Conservation (phyloP, 164 flowering plant species). For the Liquidambar formosana region DNA sequence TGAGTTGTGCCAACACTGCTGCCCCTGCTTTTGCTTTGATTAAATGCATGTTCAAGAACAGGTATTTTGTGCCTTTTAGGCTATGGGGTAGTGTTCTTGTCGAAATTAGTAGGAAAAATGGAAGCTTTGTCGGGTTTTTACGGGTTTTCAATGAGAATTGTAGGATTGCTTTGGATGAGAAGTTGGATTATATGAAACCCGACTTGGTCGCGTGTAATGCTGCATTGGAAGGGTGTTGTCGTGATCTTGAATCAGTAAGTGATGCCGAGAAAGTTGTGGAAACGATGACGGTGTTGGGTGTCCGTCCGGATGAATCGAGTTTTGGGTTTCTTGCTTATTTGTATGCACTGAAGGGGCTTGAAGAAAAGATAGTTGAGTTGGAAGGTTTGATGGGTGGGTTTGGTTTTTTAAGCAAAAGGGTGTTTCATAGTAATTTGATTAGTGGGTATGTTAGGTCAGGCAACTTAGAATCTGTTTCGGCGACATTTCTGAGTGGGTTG, state of each 20-base stretch:
- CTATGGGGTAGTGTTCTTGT: conserved; percentile 69
- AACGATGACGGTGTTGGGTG: conserved; percentile 69
- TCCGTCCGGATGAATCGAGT: conserved; percentile 69
- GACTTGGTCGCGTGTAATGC: conserved; percentile 78
- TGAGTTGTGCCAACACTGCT: conserved; percentile 49
- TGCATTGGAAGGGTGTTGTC: conserved; percentile 82
- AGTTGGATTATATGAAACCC: conserved; percentile 72
- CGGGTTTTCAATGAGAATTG: conserved; percentile 70
- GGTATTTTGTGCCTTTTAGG: conserved; percentile 63
- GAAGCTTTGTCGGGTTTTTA: conserved; percentile 54
- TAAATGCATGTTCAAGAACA: conserved; percentile 75
- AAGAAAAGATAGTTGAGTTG: conserved; percentile 65
- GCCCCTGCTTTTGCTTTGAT: conserved; percentile 83
- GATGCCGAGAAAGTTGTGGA: conserved; percentile 86
- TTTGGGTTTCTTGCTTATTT: conserved; percentile 82
- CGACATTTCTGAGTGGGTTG: conserved; percentile 46
- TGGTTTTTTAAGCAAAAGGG: conserved; percentile 40
- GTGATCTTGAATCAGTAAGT: conserved; percentile 51
- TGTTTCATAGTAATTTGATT: conserved; percentile 57
- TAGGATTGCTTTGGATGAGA: conserved; percentile 75
- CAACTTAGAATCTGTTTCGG: conserved; percentile 48
- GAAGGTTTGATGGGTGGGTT: conserved; percentile 57
- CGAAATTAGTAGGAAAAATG: conserved; percentile 68
- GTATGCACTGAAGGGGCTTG: conserved; percentile 76
- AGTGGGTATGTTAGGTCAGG: conserved; percentile 73